Base-by-base conservation (phyloP, 345 rosid species). In the Carallia pectinifolia region DNA sequence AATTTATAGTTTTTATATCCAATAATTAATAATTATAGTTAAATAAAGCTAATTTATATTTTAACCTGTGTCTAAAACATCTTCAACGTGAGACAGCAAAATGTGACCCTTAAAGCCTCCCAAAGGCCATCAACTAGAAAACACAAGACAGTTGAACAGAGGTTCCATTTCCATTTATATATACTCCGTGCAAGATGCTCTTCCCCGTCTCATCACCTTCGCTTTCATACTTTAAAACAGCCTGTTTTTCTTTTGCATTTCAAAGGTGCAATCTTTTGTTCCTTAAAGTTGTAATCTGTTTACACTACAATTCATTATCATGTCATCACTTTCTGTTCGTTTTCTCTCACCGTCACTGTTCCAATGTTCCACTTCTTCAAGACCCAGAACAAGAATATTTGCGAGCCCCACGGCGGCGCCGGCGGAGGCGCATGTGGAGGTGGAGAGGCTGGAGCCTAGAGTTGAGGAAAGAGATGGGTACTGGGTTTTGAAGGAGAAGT, bases 401-500 rank as follows among this genome's bases (percentile, higher is more conserved):
- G 81, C 86, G 58, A 23, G 72, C 18, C 67, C 69, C 44, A 33
- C 74, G 0, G 76, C 69, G 38, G 72, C 78, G 2, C 67, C 81
- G 8, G 82, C 48, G 0, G 33, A 60, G 50, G 74, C 72, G 1
- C 76, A 69, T 37, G 83, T 86, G 1, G 96, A 81, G n/a, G 76
- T 77, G 0, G 90, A 34, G 64, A 88, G 97, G 72, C 77, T 91
- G 71, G 96, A 91, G 76, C 93, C 96, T 0, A 85, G 92, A 68
- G 96, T 94, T 66, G 93, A 90, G 69, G 84, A 87, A 80, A 84
- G 53, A 69, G 88, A 87, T 75, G 96, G 96, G 7, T 94, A 77
- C 70, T 91, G 80, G 65, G 84, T 90, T 56, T 83, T 94, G 79
- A 94, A 91, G 82, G 96, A 94, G 83, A 91, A 90, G 78, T 94